Evolutionary conservation across 2,329 filamentous ascomycete genomes (phyloP).

Genomic region (Penicillium sp.): DNA sequence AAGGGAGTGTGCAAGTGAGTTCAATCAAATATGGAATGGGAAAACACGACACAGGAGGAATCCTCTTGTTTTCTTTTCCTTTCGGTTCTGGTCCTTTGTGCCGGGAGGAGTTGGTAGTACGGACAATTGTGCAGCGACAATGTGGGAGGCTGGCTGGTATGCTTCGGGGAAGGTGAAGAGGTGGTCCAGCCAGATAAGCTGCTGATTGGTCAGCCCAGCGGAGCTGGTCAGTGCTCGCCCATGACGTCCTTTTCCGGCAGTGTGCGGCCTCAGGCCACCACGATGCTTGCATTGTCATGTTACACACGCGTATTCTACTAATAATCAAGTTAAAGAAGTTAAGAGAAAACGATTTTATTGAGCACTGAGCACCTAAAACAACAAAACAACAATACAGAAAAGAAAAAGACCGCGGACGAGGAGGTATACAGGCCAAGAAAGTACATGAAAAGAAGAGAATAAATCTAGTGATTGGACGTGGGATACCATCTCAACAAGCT

Average conservation of each 20-base stretch:
- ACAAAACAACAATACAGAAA: slow-evolving; percentile 2
- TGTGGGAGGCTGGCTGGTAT: slow-evolving; percentile 11
- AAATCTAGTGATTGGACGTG: slow-evolving; percentile 25
- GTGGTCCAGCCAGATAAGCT: slow-evolving; percentile 8
- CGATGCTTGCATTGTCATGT: neutral
- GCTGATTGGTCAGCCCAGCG: slow-evolving; percentile 12
- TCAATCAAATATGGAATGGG: neutral
- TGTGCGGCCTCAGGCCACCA: neutral
- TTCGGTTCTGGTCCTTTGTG: neutral
- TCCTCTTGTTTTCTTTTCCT: neutral
- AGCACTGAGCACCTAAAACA: slow-evolving; percentile 16
- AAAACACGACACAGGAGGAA: neutral
- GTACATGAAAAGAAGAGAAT: slow-evolving; percentile 38
- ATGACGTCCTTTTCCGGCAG: slow-evolving; percentile 11
- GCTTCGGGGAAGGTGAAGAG: neutral
- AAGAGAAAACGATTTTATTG: slow-evolving; percentile 3
- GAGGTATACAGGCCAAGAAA: slow-evolving; percentile 34
- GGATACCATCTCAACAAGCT: slow-evolving; percentile 11
- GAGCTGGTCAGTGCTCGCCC: slow-evolving; percentile 2
- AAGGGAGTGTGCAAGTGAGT: neutral
- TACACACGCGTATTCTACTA: neutral
- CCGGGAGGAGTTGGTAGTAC: neutral
- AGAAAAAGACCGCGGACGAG: slow-evolving; percentile 24
- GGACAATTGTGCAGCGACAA: neutral
- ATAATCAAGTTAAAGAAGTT: neutral